phyloP scores from a whole-genome alignment of 192 early-diverging fungal species.

The Gonapodya sp. region DNA sequence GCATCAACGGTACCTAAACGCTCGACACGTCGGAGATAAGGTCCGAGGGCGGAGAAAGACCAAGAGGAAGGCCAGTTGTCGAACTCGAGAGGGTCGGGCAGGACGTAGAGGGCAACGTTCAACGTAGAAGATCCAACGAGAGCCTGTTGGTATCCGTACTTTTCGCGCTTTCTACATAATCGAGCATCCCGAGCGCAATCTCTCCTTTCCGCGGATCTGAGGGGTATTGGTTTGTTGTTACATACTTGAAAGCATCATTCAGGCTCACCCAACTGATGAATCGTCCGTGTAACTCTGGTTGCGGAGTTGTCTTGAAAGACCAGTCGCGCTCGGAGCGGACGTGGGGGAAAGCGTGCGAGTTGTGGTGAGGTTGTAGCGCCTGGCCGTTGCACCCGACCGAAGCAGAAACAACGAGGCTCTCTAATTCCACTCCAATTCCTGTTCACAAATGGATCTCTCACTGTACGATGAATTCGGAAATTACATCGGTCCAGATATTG shows the following conservation, averaged over 20 bases:
- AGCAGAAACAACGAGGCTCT: too few relatives aligned
- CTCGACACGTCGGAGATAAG: neutral
- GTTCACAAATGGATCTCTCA: neutral
- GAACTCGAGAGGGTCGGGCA: neutral
- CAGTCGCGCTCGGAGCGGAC: slow-evolving; percentile 8
- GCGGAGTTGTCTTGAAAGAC: slow-evolving; percentile 4
- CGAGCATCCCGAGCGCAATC: too few relatives aligned
- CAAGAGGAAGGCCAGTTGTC: neutral
- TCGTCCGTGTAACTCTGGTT: neutral
- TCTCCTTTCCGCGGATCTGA: too few relatives aligned
- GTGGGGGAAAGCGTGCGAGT: too few relatives aligned
- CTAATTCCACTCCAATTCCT: neutral
- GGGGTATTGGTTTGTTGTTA: too few relatives aligned
- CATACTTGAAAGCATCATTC: neutral
- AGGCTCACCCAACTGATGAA: neutral
- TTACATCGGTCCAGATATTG: slow-evolving; percentile 95
- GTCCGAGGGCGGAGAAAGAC: neutral
- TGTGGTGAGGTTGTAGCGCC: too few relatives aligned
- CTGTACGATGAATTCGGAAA: slow-evolving; percentile 90
- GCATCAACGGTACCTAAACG: neutral
- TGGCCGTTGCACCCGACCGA: too few relatives aligned
- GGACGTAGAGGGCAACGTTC: slow-evolving; percentile 9
- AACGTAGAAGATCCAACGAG: neutral
- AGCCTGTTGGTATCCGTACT: too few relatives aligned
- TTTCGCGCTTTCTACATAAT: too few relatives aligned